A percentile compares a stretch with the other conserved stretches of the same genome.
Conservation (phyloP, 2,329 filamentous ascomycete genomes). For the Neonectria faginata region DNA sequence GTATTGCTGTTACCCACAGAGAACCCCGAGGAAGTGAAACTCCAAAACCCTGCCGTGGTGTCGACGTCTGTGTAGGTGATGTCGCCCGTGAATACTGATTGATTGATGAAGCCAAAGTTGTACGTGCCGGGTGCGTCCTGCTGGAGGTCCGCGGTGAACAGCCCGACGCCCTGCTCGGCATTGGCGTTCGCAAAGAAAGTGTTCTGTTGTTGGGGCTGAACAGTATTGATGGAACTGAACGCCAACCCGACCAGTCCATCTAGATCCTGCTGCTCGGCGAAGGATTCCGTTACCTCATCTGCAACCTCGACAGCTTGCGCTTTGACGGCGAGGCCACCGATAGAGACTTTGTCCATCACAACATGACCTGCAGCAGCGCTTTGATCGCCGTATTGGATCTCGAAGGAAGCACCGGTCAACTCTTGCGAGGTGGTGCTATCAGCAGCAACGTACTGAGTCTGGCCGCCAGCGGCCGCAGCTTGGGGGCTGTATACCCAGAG, state of each 20-base stretch:
- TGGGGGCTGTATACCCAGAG: slow-evolving; percentile 62
- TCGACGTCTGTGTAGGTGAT: slow-evolving; percentile 73
- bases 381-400: slow-evolving; percentile 59
- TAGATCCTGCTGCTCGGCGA: slow-evolving; percentile 52
- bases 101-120: slow-evolving; percentile 79
- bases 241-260: slow-evolving; percentile 60
- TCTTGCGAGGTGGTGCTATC: slow-evolving; percentile 54
- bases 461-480: slow-evolving; percentile 54
- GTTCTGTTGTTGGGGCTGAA: slow-evolving; percentile 53
- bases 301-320: slow-evolving; percentile 59
- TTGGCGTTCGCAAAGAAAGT: slow-evolving; percentile 57
- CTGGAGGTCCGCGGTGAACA: slow-evolving; percentile 79
- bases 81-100: slow-evolving; percentile 69
- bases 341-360: slow-evolving; percentile 56
- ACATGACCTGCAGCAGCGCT: slow-evolving; percentile 57
- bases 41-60: slow-evolving; percentile 71
- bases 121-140: slow-evolving; percentile 69
- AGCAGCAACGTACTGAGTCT: slow-evolving; percentile 54
- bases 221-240: slow-evolving; percentile 58
- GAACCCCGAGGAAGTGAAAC: slow-evolving; percentile 56
- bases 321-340: slow-evolving; percentile 55
- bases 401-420: slow-evolving; percentile 53
- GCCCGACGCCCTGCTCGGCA: slow-evolving; percentile 35
- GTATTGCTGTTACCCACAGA: slow-evolving; percentile 48
- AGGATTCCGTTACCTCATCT: slow-evolving; percentile 53